Percentiles rank a stretch among this genome's conserved stretches.
Evolutionary conservation across 139 green algal species (phyloP).

Genomic region (Coelastrella sp.): DNA sequence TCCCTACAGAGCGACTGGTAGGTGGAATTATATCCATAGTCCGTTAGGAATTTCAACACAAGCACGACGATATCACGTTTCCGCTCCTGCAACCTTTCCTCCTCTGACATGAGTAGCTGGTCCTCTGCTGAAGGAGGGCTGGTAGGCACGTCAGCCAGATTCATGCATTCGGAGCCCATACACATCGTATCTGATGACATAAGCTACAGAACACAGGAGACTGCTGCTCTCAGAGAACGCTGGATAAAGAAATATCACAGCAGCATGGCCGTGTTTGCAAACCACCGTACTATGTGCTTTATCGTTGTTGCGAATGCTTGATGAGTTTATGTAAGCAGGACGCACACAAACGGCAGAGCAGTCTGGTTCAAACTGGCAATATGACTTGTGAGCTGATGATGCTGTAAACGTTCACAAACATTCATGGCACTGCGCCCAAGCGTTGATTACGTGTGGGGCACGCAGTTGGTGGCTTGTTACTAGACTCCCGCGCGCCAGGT

Average conservation of each 20-base stretch:
- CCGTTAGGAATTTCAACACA: slow-evolving; percentile 51
- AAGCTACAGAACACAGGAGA: not conserved
- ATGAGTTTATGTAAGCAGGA: not conserved
- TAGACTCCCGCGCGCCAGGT: no score
- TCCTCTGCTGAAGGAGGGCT: not conserved
- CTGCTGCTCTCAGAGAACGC: not conserved
- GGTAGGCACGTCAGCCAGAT: not conserved
- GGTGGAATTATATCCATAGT: slow-evolving; percentile 43
- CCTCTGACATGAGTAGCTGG: not conserved
- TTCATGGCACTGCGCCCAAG: no score
- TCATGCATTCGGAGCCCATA: not conserved
- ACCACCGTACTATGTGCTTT: not conserved
- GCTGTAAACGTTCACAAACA: no score
- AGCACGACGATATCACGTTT: slow-evolving; percentile 51
- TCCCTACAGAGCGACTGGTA: slow-evolving; percentile 50
- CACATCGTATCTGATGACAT: not conserved
- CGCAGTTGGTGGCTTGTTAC: no score
- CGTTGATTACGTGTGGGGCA: no score
- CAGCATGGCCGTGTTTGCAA: not conserved
- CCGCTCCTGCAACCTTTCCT: slow-evolving; percentile 3
- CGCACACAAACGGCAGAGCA: not conserved
- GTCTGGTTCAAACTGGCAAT: not conserved
- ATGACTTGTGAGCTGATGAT: not conserved
- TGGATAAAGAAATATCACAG: not conserved
- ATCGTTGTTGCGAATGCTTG: not conserved